Percentiles rank a stretch among this genome's conserved stretches.
Evolutionary conservation across 75 land plant species (phyloP).

Genomic region (Cunninghamia lanceolata): DNA sequence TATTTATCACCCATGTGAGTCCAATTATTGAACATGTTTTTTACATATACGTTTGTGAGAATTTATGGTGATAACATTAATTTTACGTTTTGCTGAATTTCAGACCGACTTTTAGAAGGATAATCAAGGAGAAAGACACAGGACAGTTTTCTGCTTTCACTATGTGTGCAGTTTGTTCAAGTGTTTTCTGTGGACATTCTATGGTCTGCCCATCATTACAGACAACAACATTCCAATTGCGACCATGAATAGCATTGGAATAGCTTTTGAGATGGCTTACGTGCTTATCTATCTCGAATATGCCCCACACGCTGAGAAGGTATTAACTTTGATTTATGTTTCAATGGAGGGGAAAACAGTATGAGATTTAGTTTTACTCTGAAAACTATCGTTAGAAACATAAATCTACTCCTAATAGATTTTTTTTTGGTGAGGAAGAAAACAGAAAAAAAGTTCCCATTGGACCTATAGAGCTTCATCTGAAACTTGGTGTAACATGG

Average conservation of each 20-base stretch:
- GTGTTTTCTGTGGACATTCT: slow-evolving; percentile 73
- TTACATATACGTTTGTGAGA: no score
- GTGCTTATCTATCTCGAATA: slow-evolving; percentile 47
- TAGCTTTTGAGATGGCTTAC: slow-evolving; percentile 54
- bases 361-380: no score
- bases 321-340: not conserved
- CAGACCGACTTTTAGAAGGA: slow-evolving; percentile 83
- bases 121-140: slow-evolving; percentile 56
- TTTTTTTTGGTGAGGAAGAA: no score
- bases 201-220: slow-evolving; percentile 72
- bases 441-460: no score
- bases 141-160: slow-evolving; percentile 84
- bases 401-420: no score
- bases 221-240: slow-evolving; percentile 45
- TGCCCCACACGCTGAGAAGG: slow-evolving; percentile 43
- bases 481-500: no score
- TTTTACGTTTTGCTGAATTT: not conserved
- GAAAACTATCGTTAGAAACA: no score
- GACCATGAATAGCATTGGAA: slow-evolving; percentile 76
- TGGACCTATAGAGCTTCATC: no score
- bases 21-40: no score
- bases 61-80: no score
- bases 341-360: no score
- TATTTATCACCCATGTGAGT: no score
- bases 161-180: slow-evolving; percentile 79